phyloP scores from a whole-genome alignment of 257 asterid genomes.

The Nicotiana undulata region DNA sequence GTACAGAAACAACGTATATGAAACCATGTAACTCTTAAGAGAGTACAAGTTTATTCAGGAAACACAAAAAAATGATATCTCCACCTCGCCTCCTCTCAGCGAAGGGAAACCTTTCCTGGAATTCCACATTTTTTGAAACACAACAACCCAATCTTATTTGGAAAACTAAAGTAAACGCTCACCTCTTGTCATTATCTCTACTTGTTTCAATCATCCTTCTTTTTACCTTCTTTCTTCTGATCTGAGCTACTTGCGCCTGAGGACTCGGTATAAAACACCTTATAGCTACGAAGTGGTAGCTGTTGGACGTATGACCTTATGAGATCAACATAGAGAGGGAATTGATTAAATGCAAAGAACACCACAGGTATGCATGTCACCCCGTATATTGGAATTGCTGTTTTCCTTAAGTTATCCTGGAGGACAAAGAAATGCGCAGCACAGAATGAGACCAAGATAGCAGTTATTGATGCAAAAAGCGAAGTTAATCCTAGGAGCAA shows the following conservation, averaged over 20 bases:
- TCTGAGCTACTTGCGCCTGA: neutral
- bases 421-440: slow-evolving; percentile 55
- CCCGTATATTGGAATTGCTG: slow-evolving; percentile 36
- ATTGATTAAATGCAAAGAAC: slow-evolving; percentile 34
- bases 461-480: slow-evolving; percentile 45
- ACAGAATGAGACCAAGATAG: slow-evolving; percentile 46
- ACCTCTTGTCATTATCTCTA: neutral
- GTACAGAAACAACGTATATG: neutral
- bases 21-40: neutral
- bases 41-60: neutral
- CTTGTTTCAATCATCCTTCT: neutral
- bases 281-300: slow-evolving; percentile 39
- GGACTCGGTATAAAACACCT: slow-evolving; percentile 12
- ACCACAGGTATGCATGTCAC: slow-evolving; percentile 35
- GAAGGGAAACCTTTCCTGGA: neutral
- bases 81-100: neutral
- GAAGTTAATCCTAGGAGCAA: slow-evolving; percentile 40
- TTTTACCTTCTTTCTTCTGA: neutral
- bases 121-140: neutral
- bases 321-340: slow-evolving; percentile 55
- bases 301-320: slow-evolving; percentile 25
- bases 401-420: slow-evolving; percentile 17
- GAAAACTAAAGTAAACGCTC: neutral
- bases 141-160: neutral
- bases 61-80: neutral